A percentile compares a stretch with the other conserved stretches of the same genome.
Evolutionary conservation across 371 early-diverging fungal genomes (phyloP).

Genomic region (Apophysomyces elegans): DNA sequence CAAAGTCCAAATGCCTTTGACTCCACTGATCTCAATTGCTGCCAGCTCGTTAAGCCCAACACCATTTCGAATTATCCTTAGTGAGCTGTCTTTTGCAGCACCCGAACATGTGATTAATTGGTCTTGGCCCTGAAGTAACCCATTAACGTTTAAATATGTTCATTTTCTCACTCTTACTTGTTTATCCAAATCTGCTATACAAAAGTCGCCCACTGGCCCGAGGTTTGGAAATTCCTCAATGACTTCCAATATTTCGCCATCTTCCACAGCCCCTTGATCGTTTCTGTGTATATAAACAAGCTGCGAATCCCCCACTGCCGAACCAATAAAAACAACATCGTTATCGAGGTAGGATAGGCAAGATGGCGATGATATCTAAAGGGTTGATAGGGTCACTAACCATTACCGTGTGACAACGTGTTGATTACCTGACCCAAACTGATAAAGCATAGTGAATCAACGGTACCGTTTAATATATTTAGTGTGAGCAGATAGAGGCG

Average conservation of each 20-base stretch:
- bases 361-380: conserved; percentile 67
- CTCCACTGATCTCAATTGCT: conserved; percentile 67
- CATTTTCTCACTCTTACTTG: conserved; percentile 43
- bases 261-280: conserved; percentile 27
- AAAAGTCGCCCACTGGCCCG: conserved; percentile 88
- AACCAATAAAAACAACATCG: conserved; percentile 84
- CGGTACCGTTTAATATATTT: conserved; percentile 20
- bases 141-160: background rate
- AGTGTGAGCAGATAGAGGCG: conserved; percentile 57
- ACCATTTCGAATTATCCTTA: conserved; percentile 89
- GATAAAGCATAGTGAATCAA: conserved; percentile 33
- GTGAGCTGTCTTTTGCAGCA: conserved; percentile 71
- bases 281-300: conserved; percentile 55
- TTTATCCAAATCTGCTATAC: conserved; percentile 79
- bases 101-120: conserved; percentile 92
- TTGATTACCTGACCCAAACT: conserved; percentile 30
- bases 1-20: conserved; percentile 79
- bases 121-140: conserved; percentile 49
- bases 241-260: conserved; percentile 40
- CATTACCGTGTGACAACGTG: background rate
- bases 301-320: conserved; percentile 85
- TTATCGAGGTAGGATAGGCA: conserved; percentile 77
- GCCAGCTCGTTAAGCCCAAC: conserved; percentile 83
- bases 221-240: conserved; percentile 76
- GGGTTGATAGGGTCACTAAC: too few species aligned